Conservation (phyloP, 169 alveolate genomes). For the Plasmodium cynomolgi region DNA sequence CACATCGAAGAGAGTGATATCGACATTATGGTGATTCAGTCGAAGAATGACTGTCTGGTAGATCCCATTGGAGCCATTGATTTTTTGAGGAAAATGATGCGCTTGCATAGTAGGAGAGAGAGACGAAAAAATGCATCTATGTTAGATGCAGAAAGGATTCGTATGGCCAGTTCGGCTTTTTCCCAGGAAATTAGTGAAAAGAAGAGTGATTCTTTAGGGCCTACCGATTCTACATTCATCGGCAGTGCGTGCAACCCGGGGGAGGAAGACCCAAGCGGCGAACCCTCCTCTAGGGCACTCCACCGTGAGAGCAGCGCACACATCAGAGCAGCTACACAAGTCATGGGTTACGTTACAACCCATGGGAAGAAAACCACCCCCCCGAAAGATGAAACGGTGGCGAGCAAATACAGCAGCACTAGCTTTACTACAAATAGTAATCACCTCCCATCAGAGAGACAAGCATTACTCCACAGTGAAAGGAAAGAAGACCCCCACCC, state of each 20-base stretch:
- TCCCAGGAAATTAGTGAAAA: background rate
- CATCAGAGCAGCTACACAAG: background rate
- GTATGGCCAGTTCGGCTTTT: background rate
- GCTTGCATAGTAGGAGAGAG: slow-evolving; percentile 2
- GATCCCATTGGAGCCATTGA: slow-evolving; percentile 45
- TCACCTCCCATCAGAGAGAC: background rate
- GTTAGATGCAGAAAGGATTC: background rate
- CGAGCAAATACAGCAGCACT: background rate
- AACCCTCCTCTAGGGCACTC: background rate
- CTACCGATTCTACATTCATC: background rate
- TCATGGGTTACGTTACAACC: background rate
- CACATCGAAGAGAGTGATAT: slow-evolving; percentile 42
- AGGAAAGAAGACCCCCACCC: background rate
- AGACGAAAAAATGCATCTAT: slow-evolving; percentile 7
- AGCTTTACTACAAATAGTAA: background rate
- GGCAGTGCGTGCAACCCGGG: background rate
- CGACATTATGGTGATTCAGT: slow-evolving; percentile 46
- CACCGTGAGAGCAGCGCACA: background rate
- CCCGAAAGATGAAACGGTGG: background rate
- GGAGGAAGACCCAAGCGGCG: background rate
- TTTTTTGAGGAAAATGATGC: slow-evolving; percentile 29
- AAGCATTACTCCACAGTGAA: background rate
- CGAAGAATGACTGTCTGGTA: slow-evolving; percentile 50
- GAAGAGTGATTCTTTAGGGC: background rate
- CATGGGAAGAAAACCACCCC: background rate